Conservation (phyloP, 495 filamentous ascomycete species). For the Umbilicaria muhlenbergii region DNA sequence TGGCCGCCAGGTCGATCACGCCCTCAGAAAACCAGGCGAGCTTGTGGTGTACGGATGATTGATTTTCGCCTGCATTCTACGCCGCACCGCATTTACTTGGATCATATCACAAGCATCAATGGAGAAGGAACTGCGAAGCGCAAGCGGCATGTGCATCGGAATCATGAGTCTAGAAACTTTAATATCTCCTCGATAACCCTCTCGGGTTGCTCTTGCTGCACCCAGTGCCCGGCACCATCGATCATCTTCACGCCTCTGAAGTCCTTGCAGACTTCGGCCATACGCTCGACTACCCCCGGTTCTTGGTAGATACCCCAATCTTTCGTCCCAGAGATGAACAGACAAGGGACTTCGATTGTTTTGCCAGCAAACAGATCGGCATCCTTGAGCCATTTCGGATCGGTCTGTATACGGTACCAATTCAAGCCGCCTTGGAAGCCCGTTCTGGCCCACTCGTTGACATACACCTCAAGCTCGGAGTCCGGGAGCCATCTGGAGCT, state of each 20-base stretch:
- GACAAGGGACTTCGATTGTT: conserved; percentile 44
- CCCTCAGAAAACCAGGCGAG: too few species aligned
- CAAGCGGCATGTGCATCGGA: too few species aligned
- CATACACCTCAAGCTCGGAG: conserved; percentile 43
- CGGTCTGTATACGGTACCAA: conserved; percentile 49
- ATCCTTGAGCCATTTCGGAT: conserved; percentile 31
- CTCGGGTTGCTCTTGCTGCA: conserved; percentile 48
- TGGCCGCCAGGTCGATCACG: too few species aligned
- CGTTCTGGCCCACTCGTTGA: conserved; percentile 43
- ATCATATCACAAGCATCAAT: neutral
- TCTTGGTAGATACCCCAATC: conserved; percentile 59
- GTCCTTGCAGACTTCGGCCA: conserved; percentile 33
- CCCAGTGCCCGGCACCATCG: conserved; percentile 49
- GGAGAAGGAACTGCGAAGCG: too few species aligned
- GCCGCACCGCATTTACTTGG: too few species aligned
- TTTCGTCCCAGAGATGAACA: conserved; percentile 40
- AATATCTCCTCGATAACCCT: conserved; percentile 34
- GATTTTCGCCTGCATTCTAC: too few species aligned
- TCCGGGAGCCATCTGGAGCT: conserved; percentile 33
- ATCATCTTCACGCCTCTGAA: conserved; percentile 35
- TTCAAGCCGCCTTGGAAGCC: conserved; percentile 57
- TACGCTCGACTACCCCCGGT: conserved; percentile 43
- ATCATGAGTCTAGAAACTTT: conserved; percentile 20
- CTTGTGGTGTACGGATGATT: too few species aligned
- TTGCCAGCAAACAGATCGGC: conserved; percentile 42